Percentiles rank a stretch among this genome's conserved stretches.
Conservation (phyloP, 805 yeast genomes). For the Lipomyces lipofer region DNA sequence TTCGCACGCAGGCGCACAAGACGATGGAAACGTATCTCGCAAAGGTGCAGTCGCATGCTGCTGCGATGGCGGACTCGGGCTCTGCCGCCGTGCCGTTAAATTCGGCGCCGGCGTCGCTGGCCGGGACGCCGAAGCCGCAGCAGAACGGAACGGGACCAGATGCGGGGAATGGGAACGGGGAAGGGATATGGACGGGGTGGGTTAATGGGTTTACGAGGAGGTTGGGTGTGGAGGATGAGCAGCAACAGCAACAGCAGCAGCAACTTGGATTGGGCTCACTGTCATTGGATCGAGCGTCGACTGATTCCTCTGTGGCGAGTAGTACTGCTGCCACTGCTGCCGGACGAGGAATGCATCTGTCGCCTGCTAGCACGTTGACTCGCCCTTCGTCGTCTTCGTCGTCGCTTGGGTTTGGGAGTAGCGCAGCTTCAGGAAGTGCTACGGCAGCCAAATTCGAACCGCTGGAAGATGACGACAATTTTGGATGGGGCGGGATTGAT, state of each 20-base stretch:
- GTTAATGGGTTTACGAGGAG: conserved; percentile 27
- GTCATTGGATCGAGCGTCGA: conserved; percentile 7
- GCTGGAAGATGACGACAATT: conserved; percentile 37
- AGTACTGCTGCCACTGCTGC: neutral
- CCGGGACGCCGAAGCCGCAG: conserved; percentile 17
- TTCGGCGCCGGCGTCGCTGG: conserved; percentile 19
- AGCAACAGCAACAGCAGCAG: conserved; percentile 5
- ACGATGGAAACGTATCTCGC: conserved; percentile 63
- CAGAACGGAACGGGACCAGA: too few species aligned
- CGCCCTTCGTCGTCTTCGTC: conserved; percentile 24
- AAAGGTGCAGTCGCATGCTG: conserved; percentile 52
- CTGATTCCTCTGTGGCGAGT: conserved; percentile 8
- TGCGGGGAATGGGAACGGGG: conserved; percentile 1
- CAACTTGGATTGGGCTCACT: conserved; percentile 13
- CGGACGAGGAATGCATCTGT: neutral
- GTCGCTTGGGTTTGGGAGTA: conserved; percentile 20
- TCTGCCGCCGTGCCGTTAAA: conserved; percentile 14
- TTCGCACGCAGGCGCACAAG: conserved; percentile 69
- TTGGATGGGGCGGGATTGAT: conserved; percentile 38
- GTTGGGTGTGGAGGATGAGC: conserved; percentile 20
- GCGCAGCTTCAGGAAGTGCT: neutral
- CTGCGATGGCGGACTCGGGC: conserved; percentile 26
- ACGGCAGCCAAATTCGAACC: conserved; percentile 24
- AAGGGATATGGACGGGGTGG: conserved; percentile 28
- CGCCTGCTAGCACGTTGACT: conserved; percentile 6